Base-by-base conservation (phyloP, 2,329 filamentous ascomycete genomes). In the Fusarium xyrophilum region DNA sequence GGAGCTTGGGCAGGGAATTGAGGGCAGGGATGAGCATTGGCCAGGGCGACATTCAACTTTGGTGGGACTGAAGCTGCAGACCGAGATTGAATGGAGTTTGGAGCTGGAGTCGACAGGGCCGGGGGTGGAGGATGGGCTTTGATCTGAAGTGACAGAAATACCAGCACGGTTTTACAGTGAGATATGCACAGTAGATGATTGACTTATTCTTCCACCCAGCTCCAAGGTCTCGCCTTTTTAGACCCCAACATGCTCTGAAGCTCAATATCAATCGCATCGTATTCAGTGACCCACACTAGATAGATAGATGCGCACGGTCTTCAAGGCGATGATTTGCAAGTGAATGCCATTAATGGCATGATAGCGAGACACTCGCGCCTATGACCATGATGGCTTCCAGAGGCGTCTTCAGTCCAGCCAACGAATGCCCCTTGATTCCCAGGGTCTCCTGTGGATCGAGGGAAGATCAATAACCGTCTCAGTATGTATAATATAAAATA, bases 81-180 rank as follows among this genome's bases (percentile, higher is more conserved):
- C 67, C 61, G 69, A 72, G 69, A 72, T 72, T 70, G 64, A 69
- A 65, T 40, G 42, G 35, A 60, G 57, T 35, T 38, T 52, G 50
- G 56, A 60, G 39, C 46, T 61, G 57, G 54, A 60, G 43, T 50
- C 39, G 28, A 33, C n/a, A 30, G 35, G 28, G 17, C 30, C 46
- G 7, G 33, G 33, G 33, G 46, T 50, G 12, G 17, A 7, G 17
- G 33, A 36, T 0, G 15, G 25, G n/a, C 23, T 10, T 30, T 5
- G 13, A 21, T n/a, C 25, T 0, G 0, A 12, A 2, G 1, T 7
- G 43, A 46, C n/a, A 46, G 43, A 46, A 46, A 46, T 30, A 21
- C n/a, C 8, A 2, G 1, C 2, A 2, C 42, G 21, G 6, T 3
- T 1, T 14, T 1, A 3, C 10, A 1, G 2, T 7, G 2, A n/a